These are phyloP conservation scores for Pelagomonas calceolata DNA, from an alignment of 108 stramenopile species.

Conservation along the genomic window DNA sequence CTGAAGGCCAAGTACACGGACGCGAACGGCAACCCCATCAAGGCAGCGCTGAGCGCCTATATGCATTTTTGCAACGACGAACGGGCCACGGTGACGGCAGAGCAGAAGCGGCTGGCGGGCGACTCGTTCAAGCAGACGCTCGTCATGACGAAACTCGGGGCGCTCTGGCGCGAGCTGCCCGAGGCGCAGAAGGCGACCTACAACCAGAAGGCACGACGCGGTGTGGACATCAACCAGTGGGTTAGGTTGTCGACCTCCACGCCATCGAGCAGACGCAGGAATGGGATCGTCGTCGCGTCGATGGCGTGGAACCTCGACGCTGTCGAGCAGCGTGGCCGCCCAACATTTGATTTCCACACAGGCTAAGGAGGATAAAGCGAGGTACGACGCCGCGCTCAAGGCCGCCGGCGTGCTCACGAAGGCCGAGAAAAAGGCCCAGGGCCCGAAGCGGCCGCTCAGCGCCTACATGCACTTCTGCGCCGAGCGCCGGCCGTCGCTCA, in stretches of 20 bases:
- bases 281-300: too few species aligned
- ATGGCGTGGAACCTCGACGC: too few species aligned
- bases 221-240: too few species aligned
- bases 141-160: background rate
- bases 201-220: too few species aligned
- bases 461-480: background rate
- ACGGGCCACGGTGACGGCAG: background rate
- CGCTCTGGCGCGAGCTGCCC: background rate
- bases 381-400: background rate
- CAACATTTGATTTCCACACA: too few species aligned
- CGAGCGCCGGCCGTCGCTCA: background rate
- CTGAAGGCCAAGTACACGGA: too few species aligned
- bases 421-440: background rate
- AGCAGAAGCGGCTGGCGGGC: background rate
- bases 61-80: background rate
- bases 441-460: background rate
- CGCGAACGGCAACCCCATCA: background rate
- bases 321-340: too few species aligned
- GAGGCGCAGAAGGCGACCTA: background rate
- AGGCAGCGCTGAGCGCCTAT: background rate
- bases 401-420: background rate
- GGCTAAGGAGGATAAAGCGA: background rate
- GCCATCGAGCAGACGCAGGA: too few species aligned
- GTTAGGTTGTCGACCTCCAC: too few species aligned
- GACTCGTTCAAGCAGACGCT: background rate